phyloP scores from a whole-genome alignment of 1,284 basidiomycete genomes.

The Rhizoctonia solani region DNA sequence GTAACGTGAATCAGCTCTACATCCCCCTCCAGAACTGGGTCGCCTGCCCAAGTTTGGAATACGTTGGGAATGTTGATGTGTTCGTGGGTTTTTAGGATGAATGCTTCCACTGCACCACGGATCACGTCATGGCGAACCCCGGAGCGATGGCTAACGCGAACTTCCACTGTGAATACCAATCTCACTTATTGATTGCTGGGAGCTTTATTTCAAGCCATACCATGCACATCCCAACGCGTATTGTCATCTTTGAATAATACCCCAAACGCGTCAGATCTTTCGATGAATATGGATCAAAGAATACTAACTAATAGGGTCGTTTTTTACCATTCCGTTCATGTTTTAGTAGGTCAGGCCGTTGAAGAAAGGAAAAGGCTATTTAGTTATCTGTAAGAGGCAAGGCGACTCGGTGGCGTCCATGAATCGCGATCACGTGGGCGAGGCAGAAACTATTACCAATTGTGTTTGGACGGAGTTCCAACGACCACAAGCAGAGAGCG shows the following conservation, averaged over 20 bases:
- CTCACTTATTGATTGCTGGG: neutral
- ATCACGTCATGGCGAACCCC: constrained; percentile 75
- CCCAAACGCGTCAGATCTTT: neutral
- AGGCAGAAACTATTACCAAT: neutral
- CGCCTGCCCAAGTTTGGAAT: constrained; percentile 73
- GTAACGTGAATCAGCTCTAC: constrained; percentile 81
- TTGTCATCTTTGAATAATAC: neutral
- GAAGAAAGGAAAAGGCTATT: too few species aligned
- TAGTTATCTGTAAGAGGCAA: too few species aligned
- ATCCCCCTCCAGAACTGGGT: constrained; percentile 69
- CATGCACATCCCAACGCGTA: constrained; percentile 16
- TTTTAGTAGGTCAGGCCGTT: neutral
- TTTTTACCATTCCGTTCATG: neutral
- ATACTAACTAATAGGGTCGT: constrained; percentile 2
- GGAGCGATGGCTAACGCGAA: constrained; percentile 67
- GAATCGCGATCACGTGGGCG: constrained; percentile 22
- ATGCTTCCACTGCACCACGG: constrained; percentile 56
- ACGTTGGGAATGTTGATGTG: constrained; percentile 64
- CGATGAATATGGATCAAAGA: neutral
- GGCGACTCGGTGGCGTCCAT: too few species aligned
- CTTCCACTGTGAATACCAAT: constrained; percentile 67
- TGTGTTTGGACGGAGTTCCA: constrained; percentile 1
- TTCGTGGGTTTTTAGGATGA: constrained; percentile 32
- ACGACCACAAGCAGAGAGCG: constrained; percentile 20
- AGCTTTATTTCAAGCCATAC: neutral